Percentiles rank a stretch among this genome's conserved stretches.
Conservation (phyloP, 345 rosid genomes). For the Cardamine chenopodiifolia region DNA sequence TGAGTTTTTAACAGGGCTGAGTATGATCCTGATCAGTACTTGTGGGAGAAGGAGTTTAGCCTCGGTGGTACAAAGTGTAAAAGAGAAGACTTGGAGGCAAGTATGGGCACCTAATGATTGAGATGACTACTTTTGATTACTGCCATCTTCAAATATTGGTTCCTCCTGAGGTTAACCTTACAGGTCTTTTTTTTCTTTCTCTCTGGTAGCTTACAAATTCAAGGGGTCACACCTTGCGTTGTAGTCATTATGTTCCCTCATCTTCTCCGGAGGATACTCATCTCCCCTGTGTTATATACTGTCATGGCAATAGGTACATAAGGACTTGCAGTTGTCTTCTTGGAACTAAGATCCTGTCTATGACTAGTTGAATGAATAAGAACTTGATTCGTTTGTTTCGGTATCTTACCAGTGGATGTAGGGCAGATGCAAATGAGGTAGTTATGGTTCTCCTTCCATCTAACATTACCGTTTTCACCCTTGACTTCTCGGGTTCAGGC, state of each 20-base stretch:
- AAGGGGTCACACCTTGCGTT: slow-evolving; percentile 79
- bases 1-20: slow-evolving; percentile 64
- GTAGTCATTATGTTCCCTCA: slow-evolving; percentile 87
- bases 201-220: slow-evolving; percentile 72
- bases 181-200: slow-evolving; percentile 28
- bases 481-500: slow-evolving; percentile 99
- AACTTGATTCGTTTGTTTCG: slow-evolving; percentile 39
- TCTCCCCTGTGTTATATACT: slow-evolving; percentile 94
- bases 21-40: slow-evolving; percentile 84
- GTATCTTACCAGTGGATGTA: slow-evolving; percentile 76
- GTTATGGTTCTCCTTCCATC: slow-evolving; percentile 90
- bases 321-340: background rate
- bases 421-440: slow-evolving; percentile 99
- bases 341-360: slow-evolving; percentile 1
- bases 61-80: slow-evolving; percentile 76
- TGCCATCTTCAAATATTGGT: background rate
- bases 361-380: slow-evolving; percentile 3
- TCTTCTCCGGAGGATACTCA: slow-evolving; percentile 64
- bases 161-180: slow-evolving; percentile 14
- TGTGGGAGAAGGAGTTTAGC: slow-evolving; percentile 88
- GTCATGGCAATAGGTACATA: slow-evolving; percentile 91
- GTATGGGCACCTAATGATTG: slow-evolving; percentile 49
- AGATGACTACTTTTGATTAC: slow-evolving; percentile 13
- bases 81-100: slow-evolving; percentile 96
- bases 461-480: slow-evolving; percentile 89